phyloP scores from a whole-genome alignment of 306 rosid genomes.

The Vigna radiata region DNA sequence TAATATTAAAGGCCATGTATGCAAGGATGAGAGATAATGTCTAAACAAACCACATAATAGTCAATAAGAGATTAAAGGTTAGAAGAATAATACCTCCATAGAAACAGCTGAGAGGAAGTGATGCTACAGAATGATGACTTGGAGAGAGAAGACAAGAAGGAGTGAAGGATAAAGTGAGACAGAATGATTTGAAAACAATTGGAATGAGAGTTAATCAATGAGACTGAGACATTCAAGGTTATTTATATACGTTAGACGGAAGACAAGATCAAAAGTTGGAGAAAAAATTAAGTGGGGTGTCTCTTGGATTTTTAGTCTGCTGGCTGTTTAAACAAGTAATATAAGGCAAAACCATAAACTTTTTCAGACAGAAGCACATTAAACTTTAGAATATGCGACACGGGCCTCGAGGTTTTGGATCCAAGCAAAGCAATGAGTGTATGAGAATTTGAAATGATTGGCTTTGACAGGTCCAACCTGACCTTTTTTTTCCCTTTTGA shows the following conservation, averaged over 20 bases:
- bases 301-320: slow-evolving; percentile 44
- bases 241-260: slow-evolving; percentile 40
- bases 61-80: background rate
- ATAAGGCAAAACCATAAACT: slow-evolving; percentile 38
- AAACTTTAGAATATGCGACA: slow-evolving; percentile 45
- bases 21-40: slow-evolving; percentile 26
- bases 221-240: slow-evolving; percentile 27
- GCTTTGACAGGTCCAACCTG: slow-evolving; percentile 78
- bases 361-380: slow-evolving; percentile 43
- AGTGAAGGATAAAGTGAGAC: slow-evolving; percentile 34
- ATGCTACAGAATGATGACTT: slow-evolving; percentile 29
- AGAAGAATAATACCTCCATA: slow-evolving; percentile 50
- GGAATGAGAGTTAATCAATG: slow-evolving; percentile 35
- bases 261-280: slow-evolving; percentile 47
- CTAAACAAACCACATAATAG: slow-evolving; percentile 16
- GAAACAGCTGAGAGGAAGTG: slow-evolving; percentile 28
- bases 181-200: slow-evolving; percentile 32
- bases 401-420: slow-evolving; percentile 56
- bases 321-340: slow-evolving; percentile 31
- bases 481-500: slow-evolving; percentile 52
- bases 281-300: slow-evolving; percentile 35
- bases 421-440: slow-evolving; percentile 56
- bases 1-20: background rate
- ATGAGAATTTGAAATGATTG: slow-evolving; percentile 66
- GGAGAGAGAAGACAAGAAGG: slow-evolving; percentile 15